Evolutionary conservation across 2,329 filamentous ascomycete species (phyloP).

Genomic region (Nigrograna mackinnonii): DNA sequence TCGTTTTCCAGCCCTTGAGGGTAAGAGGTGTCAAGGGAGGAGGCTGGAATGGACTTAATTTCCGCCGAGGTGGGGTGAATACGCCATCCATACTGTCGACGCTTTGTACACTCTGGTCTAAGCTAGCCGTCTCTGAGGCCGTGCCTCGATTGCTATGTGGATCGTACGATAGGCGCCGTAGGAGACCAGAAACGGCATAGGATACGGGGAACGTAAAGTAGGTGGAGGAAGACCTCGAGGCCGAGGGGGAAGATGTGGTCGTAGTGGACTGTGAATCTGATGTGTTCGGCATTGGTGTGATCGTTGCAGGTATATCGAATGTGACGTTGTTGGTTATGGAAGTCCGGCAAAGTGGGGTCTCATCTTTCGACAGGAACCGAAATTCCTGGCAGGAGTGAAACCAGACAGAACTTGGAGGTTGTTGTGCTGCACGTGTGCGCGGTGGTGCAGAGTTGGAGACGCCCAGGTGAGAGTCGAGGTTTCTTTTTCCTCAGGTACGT

Average conservation of each 20-base stretch:
- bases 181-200: constrained; percentile 52
- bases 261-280: constrained; percentile 17
- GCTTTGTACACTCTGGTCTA: constrained; percentile 38
- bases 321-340: constrained; percentile 4
- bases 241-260: constrained; percentile 14
- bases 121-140: constrained; percentile 12
- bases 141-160: constrained; percentile 17
- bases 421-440: too few relatives aligned
- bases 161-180: constrained; percentile 52
- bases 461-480: too few relatives aligned
- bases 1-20: constrained; percentile 67
- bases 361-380: neutral
- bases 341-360: constrained; percentile 1
- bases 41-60: constrained; percentile 79
- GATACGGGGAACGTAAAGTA: constrained; percentile 55
- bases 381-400: too few relatives aligned
- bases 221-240: constrained; percentile 33
- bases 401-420: too few relatives aligned
- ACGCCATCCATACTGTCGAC: constrained; percentile 57
- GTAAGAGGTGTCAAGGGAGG: constrained; percentile 83
- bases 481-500: too few relatives aligned
- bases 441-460: too few relatives aligned
- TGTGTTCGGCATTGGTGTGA: constrained; percentile 29
- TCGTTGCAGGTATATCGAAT: constrained; percentile 1
- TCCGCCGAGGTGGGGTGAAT: constrained; percentile 64